Conservation (phyloP, 2,329 filamentous ascomycete genomes). For the Exophiala viscosa region DNA sequence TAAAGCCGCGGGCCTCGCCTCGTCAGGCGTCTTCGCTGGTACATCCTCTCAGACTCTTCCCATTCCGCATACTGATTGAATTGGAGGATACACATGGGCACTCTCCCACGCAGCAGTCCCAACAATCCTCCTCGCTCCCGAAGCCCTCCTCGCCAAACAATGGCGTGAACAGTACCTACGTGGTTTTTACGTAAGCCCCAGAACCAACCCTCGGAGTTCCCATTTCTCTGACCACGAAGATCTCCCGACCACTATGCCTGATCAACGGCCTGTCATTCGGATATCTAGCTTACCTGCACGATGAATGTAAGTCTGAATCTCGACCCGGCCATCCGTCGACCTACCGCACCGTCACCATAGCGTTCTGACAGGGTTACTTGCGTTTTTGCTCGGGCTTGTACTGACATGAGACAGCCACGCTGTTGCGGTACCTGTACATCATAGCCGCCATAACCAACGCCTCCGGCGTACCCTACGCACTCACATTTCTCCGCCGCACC, state of each 20-base stretch:
- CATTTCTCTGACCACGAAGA: background rate
- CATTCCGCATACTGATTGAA: background rate
- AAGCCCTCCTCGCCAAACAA: constrained; percentile 9
- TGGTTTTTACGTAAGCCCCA: constrained; percentile 15
- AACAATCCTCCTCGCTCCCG: constrained; percentile 12
- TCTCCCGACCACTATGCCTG: constrained; percentile 18
- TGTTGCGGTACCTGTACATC: constrained; percentile 15
- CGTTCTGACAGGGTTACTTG: too few species aligned
- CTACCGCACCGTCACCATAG: background rate
- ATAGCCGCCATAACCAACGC: constrained; percentile 14
- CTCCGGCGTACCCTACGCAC: constrained; percentile 21
- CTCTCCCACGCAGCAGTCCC: constrained; percentile 20
- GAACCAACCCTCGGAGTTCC: too few species aligned
- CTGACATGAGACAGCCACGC: background rate
- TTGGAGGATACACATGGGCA: constrained; percentile 22
- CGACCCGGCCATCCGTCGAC: background rate
- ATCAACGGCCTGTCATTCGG: constrained; percentile 18
- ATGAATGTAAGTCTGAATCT: constrained; percentile 1
- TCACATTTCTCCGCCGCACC: constrained; percentile 21
- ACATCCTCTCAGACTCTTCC: background rate
- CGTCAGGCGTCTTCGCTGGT: constrained; percentile 18
- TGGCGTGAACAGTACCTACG: constrained; percentile 19
- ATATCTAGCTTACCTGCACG: constrained; percentile 12
- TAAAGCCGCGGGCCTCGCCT: constrained; percentile 15
- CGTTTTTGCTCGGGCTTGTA: background rate